Percentiles rank a stretch among this genome's conserved stretches.
Conservation (phyloP, 345 rosid species). For the Boechera retrofracta region DNA sequence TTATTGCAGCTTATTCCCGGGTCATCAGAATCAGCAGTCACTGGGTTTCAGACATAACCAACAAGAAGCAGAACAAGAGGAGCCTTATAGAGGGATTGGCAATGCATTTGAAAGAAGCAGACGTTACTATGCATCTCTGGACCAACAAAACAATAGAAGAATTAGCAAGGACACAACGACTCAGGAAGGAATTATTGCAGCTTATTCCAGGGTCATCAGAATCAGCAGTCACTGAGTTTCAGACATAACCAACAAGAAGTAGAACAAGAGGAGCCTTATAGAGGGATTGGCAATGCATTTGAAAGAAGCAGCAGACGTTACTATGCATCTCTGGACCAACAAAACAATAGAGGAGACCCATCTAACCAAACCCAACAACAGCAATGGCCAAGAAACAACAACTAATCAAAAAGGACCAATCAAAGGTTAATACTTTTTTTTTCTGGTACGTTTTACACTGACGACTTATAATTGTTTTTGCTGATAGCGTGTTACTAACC, state of each 20-base stretch:
- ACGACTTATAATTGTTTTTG: not conserved
- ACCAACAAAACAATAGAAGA: constrained; percentile 52
- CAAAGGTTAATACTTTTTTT: not conserved
- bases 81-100: constrained; percentile 63
- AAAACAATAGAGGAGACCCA: constrained; percentile 57
- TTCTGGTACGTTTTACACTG: not conserved
- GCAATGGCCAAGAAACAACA: constrained; percentile 65
- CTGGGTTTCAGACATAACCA: constrained; percentile 64
- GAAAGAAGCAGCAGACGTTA: constrained; percentile 54
- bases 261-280: constrained; percentile 67
- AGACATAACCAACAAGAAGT: constrained; percentile 72
- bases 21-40: constrained; percentile 78
- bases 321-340: constrained; percentile 54
- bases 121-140: constrained; percentile 60
- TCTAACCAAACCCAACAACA: constrained; percentile 67
- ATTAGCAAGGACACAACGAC: constrained; percentile 42
- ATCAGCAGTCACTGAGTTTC: constrained; percentile 67
- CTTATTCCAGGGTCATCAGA: constrained; percentile 65
- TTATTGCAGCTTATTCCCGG: constrained; percentile 60
- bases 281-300: constrained; percentile 56
- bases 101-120: constrained; percentile 49
- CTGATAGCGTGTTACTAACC: constrained; percentile 6
- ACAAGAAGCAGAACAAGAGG: constrained; percentile 65
- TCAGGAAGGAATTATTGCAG: constrained; percentile 64
- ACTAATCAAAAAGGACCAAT: constrained; percentile 44